These are phyloP conservation scores for Yamagishiella unicocca DNA, from an alignment of 139 green algal species.

Conservation along the genomic window DNA sequence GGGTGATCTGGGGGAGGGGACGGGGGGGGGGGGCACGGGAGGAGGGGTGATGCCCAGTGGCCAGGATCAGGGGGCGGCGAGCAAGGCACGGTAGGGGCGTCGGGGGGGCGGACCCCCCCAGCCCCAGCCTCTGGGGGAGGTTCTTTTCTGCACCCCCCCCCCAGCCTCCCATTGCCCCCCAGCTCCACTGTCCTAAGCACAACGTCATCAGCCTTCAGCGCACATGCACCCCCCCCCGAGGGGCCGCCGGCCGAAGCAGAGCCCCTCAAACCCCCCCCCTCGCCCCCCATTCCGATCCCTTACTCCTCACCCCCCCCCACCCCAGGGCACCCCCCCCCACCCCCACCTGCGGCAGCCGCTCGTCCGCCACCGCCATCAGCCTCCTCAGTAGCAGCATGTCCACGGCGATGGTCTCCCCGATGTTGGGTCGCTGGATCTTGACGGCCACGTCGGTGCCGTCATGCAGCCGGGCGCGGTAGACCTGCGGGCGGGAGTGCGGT, in stretches of 20 bases:
- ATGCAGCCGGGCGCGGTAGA: constrained; percentile 85
- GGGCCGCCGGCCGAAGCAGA: background rate
- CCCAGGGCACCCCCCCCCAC: background rate
- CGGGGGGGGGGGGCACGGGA: background rate
- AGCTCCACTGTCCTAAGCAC: too few species aligned
- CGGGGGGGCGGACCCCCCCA: too few species aligned
- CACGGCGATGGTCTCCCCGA: constrained; percentile 91
- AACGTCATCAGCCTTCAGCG: too few species aligned
- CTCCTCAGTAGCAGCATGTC: constrained; percentile 95
- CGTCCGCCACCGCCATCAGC: constrained; percentile 83
- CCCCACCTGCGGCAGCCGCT: constrained; percentile 60
- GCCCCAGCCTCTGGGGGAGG: too few species aligned
- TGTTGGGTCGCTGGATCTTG: constrained; percentile 97
- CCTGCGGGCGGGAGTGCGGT: constrained; percentile 60
- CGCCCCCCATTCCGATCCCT: background rate
- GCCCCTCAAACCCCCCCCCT: background rate
- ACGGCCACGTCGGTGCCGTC: constrained; percentile 92
- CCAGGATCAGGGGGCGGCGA: background rate
- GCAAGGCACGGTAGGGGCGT: too few species aligned
- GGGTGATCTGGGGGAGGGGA: constrained; percentile 60
- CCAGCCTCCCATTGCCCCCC: too few species aligned
- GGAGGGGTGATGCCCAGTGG: background rate
- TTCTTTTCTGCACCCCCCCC: too few species aligned
- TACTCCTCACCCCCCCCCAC: too few species aligned
- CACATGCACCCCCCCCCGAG: background rate